Percentiles rank a stretch among this genome's conserved stretches.
These are phyloP conservation scores for Urostyla sp. DNA, from an alignment of 73 alveolate genomes.

Conservation along the genomic window DNA sequence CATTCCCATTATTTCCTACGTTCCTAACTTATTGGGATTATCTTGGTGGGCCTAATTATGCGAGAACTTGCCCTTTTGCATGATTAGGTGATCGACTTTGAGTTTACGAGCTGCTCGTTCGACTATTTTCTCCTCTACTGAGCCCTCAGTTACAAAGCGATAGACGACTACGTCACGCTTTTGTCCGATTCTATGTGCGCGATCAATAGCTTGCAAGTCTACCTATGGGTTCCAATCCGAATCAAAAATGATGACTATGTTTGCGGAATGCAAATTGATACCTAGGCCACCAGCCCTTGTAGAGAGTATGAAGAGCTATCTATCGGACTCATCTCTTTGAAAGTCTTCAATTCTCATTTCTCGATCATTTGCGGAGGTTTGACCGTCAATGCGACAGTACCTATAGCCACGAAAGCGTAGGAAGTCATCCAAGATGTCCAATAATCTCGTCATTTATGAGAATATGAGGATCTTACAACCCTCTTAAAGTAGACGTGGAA, in stretches of 20 bases:
- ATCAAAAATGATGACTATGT: constrained; percentile 95
- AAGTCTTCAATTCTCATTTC: constrained; percentile 92
- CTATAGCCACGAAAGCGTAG: constrained; percentile 78
- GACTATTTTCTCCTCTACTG: constrained; percentile 94
- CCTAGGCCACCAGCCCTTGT: constrained; percentile 99
- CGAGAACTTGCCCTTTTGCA: constrained; percentile 86
- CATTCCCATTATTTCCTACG: constrained; percentile 88
- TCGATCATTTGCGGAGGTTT: constrained; percentile 87
- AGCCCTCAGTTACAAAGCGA: constrained; percentile 94
- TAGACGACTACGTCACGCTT: constrained; percentile 93
- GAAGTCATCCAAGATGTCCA: constrained; percentile 96
- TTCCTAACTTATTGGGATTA: constrained; percentile 66
- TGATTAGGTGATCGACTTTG: constrained; percentile 92
- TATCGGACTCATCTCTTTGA: constrained; percentile 84
- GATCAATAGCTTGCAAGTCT: constrained; percentile 92
- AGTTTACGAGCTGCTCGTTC: constrained; percentile 95
- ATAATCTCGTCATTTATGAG: constrained; percentile 97
- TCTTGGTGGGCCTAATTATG: constrained; percentile 46
- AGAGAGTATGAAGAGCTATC: constrained; percentile 87
- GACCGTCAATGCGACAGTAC: constrained; percentile 92
- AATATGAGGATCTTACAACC: constrained; percentile 95
- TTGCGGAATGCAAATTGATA: constrained; percentile 95
- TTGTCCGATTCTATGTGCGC: constrained; percentile 97
- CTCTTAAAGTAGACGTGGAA: constrained; percentile 87
- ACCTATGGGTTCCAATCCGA: constrained; percentile 99